phyloP scores from a whole-genome alignment of 495 filamentous ascomycete species.

The Neurospora sp. region DNA sequence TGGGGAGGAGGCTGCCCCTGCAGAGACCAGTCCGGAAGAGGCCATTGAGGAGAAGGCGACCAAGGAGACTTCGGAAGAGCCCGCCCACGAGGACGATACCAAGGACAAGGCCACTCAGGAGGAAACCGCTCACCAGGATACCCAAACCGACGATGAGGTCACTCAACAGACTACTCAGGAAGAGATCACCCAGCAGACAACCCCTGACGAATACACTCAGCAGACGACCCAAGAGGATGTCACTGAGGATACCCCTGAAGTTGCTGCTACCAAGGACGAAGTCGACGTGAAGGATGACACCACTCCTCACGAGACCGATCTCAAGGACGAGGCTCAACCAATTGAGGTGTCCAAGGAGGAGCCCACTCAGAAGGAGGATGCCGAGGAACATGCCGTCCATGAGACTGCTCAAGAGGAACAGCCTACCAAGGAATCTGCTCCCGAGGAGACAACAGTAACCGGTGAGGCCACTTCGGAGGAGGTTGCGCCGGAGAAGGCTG shows the following conservation, averaged over 20 bases:
- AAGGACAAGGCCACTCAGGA: not conserved
- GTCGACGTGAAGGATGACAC: not conserved
- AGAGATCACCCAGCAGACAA: not conserved
- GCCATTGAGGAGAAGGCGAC: not conserved
- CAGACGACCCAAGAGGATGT: not conserved
- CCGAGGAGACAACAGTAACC: not conserved
- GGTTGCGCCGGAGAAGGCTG: not conserved
- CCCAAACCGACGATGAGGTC: not conserved
- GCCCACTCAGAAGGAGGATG: not conserved
- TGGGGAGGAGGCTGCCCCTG: not conserved
- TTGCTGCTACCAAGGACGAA: not conserved
- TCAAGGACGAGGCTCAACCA: not conserved
- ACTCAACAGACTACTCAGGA: not conserved
- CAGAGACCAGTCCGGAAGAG: not conserved
- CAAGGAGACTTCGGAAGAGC: not conserved
- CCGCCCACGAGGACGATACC: not conserved
- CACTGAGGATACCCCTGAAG: not conserved
- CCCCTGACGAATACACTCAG: not conserved
- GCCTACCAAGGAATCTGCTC: not conserved
- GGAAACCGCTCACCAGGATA: not conserved
- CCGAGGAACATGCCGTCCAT: not conserved
- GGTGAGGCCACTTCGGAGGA: not conserved
- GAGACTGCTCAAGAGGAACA: not conserved
- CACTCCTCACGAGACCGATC: not conserved
- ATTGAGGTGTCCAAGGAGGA: not conserved